Evolutionary conservation across 2,329 filamentous ascomycete genomes (phyloP), one percentile per base, ranked within the genome.

Genomic region (Phialemonium atrogriseum): DNA sequence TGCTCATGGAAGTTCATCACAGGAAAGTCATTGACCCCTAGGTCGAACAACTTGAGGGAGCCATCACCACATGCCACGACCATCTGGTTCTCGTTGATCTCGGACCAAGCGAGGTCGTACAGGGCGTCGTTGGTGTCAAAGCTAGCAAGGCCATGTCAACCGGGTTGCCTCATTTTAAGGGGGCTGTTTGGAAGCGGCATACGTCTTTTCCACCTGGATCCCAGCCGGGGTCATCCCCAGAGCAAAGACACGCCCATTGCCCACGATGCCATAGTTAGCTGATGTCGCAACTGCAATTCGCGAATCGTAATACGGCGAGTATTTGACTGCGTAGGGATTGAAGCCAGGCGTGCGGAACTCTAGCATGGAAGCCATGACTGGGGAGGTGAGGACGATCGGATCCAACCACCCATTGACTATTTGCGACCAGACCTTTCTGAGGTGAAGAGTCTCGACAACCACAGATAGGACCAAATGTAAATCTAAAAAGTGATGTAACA

Each of bases 81-180:
- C 31, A 95, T 66, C 62, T 98, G 91, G 59, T 91, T 94, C 63
- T 95, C 89, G 64, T 98, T 88, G 45, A 86, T 76, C 64, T 98
- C 91, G 12, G 87, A 94, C 87, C 91, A 96, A 16, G 88, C 75
- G 32, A 91, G 69, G 60, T 98, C 91, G 59, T 94, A 98, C 42
- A 96, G 80, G 26, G 88, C 84, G 58, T 98, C 91, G 64, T 96
- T 93, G 9, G 91, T 98, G 51, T 95, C 89, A 63, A 89, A 98
- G 52, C 84, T 89, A 12, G 5, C n/a, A 5, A 13, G 7, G 14
- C 10, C 10, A 5, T 24, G 23, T 24, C 10, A 24, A 13, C 23
- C 23, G 23, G 8, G 21, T 9, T 23, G 21, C 21, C 16, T 6
- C 9, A 42, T 12, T 30, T 23, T 21, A 18, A 10, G 26, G 27